Evolutionary conservation across 2,329 filamentous ascomycete species (phyloP), one percentile per base, ranked within the genome.

Genomic region (Tolypocladium tropicale): DNA sequence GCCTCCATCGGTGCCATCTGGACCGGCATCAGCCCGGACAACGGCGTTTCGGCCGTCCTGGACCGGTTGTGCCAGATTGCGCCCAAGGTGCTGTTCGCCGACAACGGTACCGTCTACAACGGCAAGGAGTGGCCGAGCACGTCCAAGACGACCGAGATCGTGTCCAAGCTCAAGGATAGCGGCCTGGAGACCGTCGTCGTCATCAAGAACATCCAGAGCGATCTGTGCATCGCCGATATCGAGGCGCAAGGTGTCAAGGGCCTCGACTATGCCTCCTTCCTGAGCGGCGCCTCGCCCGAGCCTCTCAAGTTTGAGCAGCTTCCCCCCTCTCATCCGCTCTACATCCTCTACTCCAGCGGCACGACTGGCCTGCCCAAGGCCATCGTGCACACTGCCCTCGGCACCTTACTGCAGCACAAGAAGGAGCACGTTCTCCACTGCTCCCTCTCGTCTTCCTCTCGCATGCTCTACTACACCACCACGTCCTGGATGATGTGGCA

Each of bases 401-500:
- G 94, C 7, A 96, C 93, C 0, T 76, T 99, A 7, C 80, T 97
- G 53, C 93, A 97, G 70, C 94, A 97, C 75, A 97, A 97, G 73
- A 99, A 99, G 69, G 94, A 97, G 69, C 92, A 95, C 67, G 80
- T 87, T 51, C 78, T 97, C 3, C 93, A 97, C 68, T 89, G 88
- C 68, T 90, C 91, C 25, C 84, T 99, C 60, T 78, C 80, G 10
- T 80, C 86, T 0, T 75, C 78, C 2, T 89, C 91, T 46, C 81
- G 86, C 23, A 79, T 96, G 66, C 89, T 96, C 70, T 96, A 96
- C 75, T 96, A 92, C 74, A 96, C 91, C 1, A 96, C 92, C 4
- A 91, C 88, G 12, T 95, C 90, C 0, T 96, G 92, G 94, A 97
- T 99, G 92, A 97, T 97, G 93, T 96, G 92, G 91, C 93, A 97